These are phyloP conservation scores for Perilla frutescens DNA, from an alignment of 257 asterid species.

Conservation along the genomic window DNA sequence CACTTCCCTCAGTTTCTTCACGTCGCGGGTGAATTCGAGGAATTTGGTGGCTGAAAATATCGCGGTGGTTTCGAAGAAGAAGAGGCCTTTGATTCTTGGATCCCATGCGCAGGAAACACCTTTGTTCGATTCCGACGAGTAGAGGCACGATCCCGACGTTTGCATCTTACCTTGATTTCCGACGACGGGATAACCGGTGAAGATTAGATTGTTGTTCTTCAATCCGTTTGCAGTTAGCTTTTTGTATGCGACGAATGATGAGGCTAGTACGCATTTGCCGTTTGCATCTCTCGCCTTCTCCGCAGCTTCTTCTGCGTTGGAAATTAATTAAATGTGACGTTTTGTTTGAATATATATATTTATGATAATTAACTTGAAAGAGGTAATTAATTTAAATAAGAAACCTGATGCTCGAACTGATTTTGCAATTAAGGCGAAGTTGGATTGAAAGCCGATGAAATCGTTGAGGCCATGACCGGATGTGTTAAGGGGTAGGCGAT, in stretches of 20 bases:
- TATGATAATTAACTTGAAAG: background rate
- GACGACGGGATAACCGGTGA: constrained; percentile 80
- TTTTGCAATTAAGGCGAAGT: constrained; percentile 49
- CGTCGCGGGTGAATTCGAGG: constrained; percentile 52
- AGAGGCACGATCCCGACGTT: constrained; percentile 85
- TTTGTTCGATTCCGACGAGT: constrained; percentile 50
- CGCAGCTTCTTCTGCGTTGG: constrained; percentile 59
- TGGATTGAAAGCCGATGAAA: constrained; percentile 86
- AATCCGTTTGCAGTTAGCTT: constrained; percentile 70
- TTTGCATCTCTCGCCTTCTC: constrained; percentile 45
- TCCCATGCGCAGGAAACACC: constrained; percentile 73
- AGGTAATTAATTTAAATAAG: too few relatives aligned
- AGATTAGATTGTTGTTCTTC: constrained; percentile 62
- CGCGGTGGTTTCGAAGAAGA: constrained; percentile 77
- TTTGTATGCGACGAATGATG: constrained; percentile 50
- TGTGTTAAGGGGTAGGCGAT: constrained; percentile 56
- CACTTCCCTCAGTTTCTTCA: constrained; percentile 56
- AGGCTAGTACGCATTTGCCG: constrained; percentile 64
- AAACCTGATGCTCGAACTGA: constrained; percentile 68
- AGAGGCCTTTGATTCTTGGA: constrained; percentile 68
- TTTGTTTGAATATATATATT: too few relatives aligned
- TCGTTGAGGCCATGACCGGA: constrained; percentile 77
- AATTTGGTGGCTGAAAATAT: constrained; percentile 52
- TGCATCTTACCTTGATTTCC: constrained; percentile 77
- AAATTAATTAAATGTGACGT: background rate